Percentiles rank a stretch among this genome's conserved stretches.
Evolutionary conservation across 129 eudicot species (phyloP).

Genomic region (Cynara cardunculus): DNA sequence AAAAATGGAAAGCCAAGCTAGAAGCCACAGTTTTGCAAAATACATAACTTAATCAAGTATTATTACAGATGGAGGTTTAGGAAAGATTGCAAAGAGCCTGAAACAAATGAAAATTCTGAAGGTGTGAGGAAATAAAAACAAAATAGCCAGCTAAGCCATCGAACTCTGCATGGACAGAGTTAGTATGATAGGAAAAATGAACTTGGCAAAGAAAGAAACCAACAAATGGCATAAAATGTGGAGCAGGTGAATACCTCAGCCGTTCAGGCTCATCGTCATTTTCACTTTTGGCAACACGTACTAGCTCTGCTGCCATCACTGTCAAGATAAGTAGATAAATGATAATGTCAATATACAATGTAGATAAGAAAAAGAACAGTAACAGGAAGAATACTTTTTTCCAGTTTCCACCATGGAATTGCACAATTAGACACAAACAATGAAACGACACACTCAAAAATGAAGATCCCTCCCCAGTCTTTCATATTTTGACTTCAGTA

Average conservation of each 20-base stretch:
- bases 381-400: neutral
- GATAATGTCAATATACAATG: neutral
- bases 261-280: constrained; percentile 68
- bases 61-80: too few species aligned
- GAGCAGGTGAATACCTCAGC: constrained; percentile 52
- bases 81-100: too few species aligned
- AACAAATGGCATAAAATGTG: neutral
- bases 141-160: too few species aligned
- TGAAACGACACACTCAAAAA: neutral
- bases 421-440: neutral
- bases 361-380: neutral
- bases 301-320: constrained; percentile 99
- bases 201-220: neutral
- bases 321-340: constrained; percentile 14
- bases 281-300: constrained; percentile 79
- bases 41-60: too few species aligned
- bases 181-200: neutral
- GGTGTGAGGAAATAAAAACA: too few species aligned
- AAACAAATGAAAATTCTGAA: too few species aligned
- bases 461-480: neutral
- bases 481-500: neutral
- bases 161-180: too few species aligned
- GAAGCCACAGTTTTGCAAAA: too few species aligned
- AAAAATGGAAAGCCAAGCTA: too few species aligned
- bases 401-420: neutral